Conservation (phyloP, 345 rosid genomes). For the Corchorus olitorius region DNA sequence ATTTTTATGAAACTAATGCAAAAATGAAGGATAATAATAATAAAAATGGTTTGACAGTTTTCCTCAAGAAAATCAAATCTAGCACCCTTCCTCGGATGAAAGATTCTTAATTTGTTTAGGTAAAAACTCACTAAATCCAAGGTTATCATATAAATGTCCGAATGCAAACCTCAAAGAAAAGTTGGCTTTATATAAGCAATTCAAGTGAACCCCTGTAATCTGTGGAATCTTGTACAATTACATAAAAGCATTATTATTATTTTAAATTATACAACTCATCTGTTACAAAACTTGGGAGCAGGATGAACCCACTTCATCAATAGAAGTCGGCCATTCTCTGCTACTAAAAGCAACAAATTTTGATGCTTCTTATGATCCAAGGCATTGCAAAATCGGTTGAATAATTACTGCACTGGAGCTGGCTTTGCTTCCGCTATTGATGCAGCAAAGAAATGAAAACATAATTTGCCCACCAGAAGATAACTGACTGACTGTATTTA, state of each 20-base stretch:
- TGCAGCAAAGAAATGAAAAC: neutral
- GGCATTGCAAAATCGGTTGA: neutral
- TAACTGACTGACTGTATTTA: too few relatives aligned
- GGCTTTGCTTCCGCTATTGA: neutral
- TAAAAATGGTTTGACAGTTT: too few relatives aligned
- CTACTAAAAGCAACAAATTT: neutral
- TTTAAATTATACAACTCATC: neutral
- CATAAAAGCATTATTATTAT: neutral
- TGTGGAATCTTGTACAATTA: neutral
- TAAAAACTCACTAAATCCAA: too few relatives aligned
- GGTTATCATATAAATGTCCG: too few relatives aligned
- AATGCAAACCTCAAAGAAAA: neutral
- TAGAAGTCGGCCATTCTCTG: neutral
- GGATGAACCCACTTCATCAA: neutral
- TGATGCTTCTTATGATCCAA: neutral
- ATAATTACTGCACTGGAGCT: neutral
- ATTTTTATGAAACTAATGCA: too few relatives aligned
- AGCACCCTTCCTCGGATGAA: too few relatives aligned
- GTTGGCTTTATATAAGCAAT: neutral
- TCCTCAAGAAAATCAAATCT: too few relatives aligned
- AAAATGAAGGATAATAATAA: too few relatives aligned
- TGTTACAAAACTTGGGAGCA: neutral
- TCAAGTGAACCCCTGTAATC: neutral
- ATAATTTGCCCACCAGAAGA: neutral
- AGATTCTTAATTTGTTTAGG: too few relatives aligned